These are phyloP conservation scores for Trichoderma pleuroti DNA, from an alignment of 2,329 filamentous ascomycete genomes.

Conservation along the genomic window DNA sequence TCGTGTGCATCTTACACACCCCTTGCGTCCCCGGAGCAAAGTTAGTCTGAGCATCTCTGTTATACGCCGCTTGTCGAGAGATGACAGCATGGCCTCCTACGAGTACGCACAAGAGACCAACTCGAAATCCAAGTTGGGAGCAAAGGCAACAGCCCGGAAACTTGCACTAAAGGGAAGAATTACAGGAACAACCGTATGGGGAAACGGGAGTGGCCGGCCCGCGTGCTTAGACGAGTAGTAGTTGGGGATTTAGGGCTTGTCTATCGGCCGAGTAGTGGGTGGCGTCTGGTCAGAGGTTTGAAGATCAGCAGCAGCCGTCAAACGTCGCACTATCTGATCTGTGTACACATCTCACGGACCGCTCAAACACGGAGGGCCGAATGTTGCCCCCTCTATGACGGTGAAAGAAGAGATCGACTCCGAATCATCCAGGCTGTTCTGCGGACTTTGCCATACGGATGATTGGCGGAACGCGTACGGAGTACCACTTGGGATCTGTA, in stretches of 20 bases:
- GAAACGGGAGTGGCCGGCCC: constrained; percentile 9
- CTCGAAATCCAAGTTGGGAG: not conserved
- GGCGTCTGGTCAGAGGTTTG: not conserved
- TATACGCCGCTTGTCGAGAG: constrained; percentile 3
- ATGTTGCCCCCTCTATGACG: not conserved
- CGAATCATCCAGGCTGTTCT: not conserved
- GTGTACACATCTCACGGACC: not conserved
- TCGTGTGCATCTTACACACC: not conserved
- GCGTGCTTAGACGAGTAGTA: constrained; percentile 3
- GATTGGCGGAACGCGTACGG: not conserved
- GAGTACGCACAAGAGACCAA: not conserved
- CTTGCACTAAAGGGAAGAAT: not conserved
- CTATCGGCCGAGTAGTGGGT: not conserved
- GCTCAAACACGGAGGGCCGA: not conserved
- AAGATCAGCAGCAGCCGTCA: not conserved
- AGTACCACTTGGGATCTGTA: not conserved
- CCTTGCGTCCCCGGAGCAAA: not conserved
- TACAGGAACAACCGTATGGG: not conserved
- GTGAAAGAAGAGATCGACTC: no score
- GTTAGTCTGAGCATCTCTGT: not conserved
- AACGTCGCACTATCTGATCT: not conserved
- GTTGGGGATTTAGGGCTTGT: not conserved
- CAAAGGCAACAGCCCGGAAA: not conserved
- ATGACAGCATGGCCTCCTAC: not conserved
- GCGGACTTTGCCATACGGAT: not conserved